Conservation (phyloP, 805 yeast species). For the Starmerella geochares region DNA sequence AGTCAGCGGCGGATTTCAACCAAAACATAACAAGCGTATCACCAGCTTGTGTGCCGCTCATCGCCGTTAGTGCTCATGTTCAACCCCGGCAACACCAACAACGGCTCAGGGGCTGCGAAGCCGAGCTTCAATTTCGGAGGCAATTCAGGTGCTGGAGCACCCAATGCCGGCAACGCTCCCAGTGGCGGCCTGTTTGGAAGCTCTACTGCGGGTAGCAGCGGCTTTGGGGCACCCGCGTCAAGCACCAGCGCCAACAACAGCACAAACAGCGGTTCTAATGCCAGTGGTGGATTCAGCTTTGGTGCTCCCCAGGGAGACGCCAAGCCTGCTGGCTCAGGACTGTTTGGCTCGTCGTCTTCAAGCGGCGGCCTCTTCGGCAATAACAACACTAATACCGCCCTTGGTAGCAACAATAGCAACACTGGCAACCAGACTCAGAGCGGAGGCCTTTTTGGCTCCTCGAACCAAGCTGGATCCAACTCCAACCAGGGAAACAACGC, state of each 20-base stretch:
- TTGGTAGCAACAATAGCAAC: neutral
- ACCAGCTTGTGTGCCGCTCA: neutral
- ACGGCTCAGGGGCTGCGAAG: slow-evolving; percentile 1
- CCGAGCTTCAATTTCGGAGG: slow-evolving; percentile 1
- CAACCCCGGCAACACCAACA: slow-evolving; percentile 7
- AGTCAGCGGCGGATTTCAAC: slow-evolving; percentile 2
- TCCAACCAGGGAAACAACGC: too few species aligned
- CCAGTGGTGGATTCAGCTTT: slow-evolving; percentile 1
- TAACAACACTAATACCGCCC: neutral
- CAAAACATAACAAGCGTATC: slow-evolving; percentile 2
- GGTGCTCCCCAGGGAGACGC: neutral
- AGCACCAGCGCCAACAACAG: too few species aligned
- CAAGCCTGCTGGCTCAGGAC: slow-evolving; percentile 2
- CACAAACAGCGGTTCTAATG: neutral
- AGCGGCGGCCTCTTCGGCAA: slow-evolving; percentile 2
- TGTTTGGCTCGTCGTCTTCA: neutral
- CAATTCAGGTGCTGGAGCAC: neutral
- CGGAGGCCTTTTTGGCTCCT: slow-evolving; percentile 1
- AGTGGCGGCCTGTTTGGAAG: slow-evolving; percentile 7
- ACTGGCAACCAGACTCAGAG: neutral
- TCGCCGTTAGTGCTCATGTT: slow-evolving; percentile 1
- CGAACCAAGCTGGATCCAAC: neutral
- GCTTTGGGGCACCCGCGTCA: slow-evolving; percentile 1
- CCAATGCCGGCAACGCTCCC: neutral
- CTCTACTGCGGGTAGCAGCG: neutral